Percentiles rank a stretch among this genome's conserved stretches.
phyloP scores from a whole-genome alignment of 2,329 filamentous ascomycete species.

The Verticillium klebahnii region DNA sequence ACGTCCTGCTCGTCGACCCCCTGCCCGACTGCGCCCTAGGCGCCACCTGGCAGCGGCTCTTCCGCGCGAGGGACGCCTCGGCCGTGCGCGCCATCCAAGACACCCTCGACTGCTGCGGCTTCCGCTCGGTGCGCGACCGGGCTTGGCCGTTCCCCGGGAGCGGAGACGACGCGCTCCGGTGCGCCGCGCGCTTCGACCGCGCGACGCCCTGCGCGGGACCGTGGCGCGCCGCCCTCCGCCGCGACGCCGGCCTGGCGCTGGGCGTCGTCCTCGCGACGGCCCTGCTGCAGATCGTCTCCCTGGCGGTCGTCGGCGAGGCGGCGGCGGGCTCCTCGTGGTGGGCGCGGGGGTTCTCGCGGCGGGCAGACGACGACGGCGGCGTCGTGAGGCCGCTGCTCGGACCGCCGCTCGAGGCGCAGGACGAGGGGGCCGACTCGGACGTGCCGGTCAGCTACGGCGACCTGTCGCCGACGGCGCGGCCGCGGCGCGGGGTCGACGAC shows the following conservation, averaged over 20 bases:
- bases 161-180: conserved; percentile 27
- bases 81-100: conserved; percentile 60
- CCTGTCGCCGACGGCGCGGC: background rate
- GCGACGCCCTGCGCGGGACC: conserved; percentile 41
- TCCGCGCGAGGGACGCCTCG: conserved; percentile 39
- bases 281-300: conserved; percentile 38
- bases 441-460: background rate
- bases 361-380: background rate
- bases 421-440: background rate
- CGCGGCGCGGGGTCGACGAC: background rate
- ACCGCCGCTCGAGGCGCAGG: background rate
- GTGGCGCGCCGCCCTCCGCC: conserved; percentile 53
- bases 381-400: background rate
- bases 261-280: conserved; percentile 48
- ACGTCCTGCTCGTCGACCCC: conserved; percentile 23
- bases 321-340: conserved; percentile 10
- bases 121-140: conserved; percentile 52
- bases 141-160: conserved; percentile 54
- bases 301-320: conserved; percentile 9
- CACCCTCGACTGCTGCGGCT: conserved; percentile 61
- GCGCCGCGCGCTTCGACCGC: conserved; percentile 41
- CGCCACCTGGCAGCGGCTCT: conserved; percentile 52
- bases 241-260: conserved; percentile 50
- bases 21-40: conserved; percentile 50
- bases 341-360: background rate